Conservation (phyloP, 805 yeast species). For the Wickerhamiella kazuoi region DNA sequence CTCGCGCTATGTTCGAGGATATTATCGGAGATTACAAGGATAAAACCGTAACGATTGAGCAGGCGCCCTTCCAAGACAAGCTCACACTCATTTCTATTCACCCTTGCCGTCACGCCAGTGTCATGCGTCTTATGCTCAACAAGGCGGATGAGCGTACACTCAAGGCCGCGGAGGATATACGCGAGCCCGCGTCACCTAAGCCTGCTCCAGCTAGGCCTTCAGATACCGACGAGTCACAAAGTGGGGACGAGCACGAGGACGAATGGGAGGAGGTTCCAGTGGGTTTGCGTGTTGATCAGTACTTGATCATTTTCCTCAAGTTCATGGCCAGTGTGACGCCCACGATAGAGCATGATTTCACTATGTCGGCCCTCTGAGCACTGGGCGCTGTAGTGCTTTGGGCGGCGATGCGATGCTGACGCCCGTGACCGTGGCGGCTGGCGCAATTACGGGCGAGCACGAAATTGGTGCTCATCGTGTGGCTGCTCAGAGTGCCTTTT, state of each 20-base stretch:
- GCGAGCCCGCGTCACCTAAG: not conserved
- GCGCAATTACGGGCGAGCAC: too few species aligned
- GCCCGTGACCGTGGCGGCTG: too few species aligned
- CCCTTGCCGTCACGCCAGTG: slow-evolving; percentile 90
- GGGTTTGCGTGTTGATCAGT: slow-evolving; percentile 74
- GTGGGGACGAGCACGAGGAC: slow-evolving; percentile 21
- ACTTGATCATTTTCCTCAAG: slow-evolving; percentile 72
- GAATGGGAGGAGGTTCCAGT: slow-evolving; percentile 42
- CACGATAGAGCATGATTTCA: slow-evolving; percentile 91
- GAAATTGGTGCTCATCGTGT: too few species aligned
- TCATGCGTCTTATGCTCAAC: slow-evolving; percentile 75
- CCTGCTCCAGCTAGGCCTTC: too few species aligned
- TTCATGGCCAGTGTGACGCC: slow-evolving; percentile 96
- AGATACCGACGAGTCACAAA: not conserved
- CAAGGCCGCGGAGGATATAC: slow-evolving; percentile 2
- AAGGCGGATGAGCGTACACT: slow-evolving; percentile 34
- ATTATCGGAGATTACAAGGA: slow-evolving; percentile 80
- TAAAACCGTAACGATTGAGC: slow-evolving; percentile 91
- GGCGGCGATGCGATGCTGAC: too few species aligned
- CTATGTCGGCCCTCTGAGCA: slow-evolving; percentile 67
- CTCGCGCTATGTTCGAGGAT: slow-evolving; percentile 87
- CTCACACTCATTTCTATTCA: slow-evolving; percentile 75
- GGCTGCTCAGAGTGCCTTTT: too few species aligned
- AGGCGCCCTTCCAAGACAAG: slow-evolving; percentile 64
- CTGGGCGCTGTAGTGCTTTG: too few species aligned